A percentile compares a stretch with the other conserved stretches of the same genome.
These are phyloP conservation scores for Sphagnurus paluster DNA, from an alignment of 1,284 basidiomycete genomes.

Conservation along the genomic window DNA sequence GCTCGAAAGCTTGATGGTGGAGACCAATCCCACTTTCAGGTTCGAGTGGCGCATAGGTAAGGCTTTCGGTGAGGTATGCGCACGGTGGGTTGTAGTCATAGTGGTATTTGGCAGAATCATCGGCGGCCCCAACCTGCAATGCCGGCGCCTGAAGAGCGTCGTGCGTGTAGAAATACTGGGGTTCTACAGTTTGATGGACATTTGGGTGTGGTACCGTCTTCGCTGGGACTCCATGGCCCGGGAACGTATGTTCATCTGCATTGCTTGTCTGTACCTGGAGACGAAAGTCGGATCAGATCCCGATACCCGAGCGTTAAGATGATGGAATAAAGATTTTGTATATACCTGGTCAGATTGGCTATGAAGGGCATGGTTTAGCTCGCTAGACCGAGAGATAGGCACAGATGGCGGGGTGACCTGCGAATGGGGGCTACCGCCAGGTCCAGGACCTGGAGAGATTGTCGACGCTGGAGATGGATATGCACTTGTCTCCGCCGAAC, in stretches of 20 bases:
- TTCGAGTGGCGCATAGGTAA: slow-evolving; percentile 12
- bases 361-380: slow-evolving; percentile 46
- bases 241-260: slow-evolving; percentile 7
- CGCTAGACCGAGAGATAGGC: slow-evolving; percentile 42
- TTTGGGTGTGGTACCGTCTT: slow-evolving; percentile 1
- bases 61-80: slow-evolving; percentile 17
- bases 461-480: slow-evolving; percentile 44
- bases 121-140: slow-evolving; percentile 3
- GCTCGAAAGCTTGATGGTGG: slow-evolving; percentile 17
- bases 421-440: slow-evolving; percentile 39
- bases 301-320: not conserved
- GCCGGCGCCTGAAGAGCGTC: slow-evolving; percentile 12
- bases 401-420: slow-evolving; percentile 31
- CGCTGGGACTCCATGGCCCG: not conserved
- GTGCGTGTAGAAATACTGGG: slow-evolving; percentile 17
- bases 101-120: slow-evolving; percentile 16
- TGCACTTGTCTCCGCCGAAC: slow-evolving; percentile 19
- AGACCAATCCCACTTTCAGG: slow-evolving; percentile 9
- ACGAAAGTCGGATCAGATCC: not conserved
- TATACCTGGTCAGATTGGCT: slow-evolving; percentile 35
- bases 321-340: not conserved
- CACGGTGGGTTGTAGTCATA: slow-evolving; percentile 12
- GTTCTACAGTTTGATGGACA: slow-evolving; percentile 7
- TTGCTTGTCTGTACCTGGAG: slow-evolving; percentile 5
- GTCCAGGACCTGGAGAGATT: slow-evolving; percentile 41